A percentile compares a stretch with the other conserved stretches of the same genome.
phyloP scores from a whole-genome alignment of 1,139 yeast species.

The Kurtzmaniella quercitrusa region DNA sequence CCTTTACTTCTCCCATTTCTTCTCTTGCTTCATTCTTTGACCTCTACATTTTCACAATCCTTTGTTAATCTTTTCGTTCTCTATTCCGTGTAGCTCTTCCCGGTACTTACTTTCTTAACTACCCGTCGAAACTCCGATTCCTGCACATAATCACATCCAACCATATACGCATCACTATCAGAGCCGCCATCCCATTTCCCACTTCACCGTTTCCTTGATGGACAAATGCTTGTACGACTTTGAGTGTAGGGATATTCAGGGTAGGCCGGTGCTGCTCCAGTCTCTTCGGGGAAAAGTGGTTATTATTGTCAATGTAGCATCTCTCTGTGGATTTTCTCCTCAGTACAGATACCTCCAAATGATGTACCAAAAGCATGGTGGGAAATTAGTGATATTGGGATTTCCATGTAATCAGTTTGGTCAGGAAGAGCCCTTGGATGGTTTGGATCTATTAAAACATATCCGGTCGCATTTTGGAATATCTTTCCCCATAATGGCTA shows the following conservation, averaged over 20 bases:
- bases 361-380: slow-evolving; percentile 28
- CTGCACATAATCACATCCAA: not conserved
- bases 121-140: too few species aligned
- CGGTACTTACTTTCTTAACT: too few species aligned
- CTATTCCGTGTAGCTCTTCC: too few species aligned
- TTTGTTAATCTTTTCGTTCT: too few species aligned
- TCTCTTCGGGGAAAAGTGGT: slow-evolving; percentile 30
- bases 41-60: too few species aligned
- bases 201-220: not conserved
- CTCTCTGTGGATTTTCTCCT: slow-evolving; percentile 42
- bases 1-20: too few species aligned
- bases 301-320: slow-evolving; percentile 42
- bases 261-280: slow-evolving; percentile 15
- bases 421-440: slow-evolving; percentile 78
- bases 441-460: slow-evolving; percentile 32
- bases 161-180: not conserved
- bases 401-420: slow-evolving; percentile 53
- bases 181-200: not conserved
- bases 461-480: slow-evolving; percentile 65
- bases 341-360: slow-evolving; percentile 34
- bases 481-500: slow-evolving; percentile 36
- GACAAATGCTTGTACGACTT: slow-evolving; percentile 16
- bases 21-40: too few species aligned
- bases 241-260: slow-evolving; percentile 12
- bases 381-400: slow-evolving; percentile 33